Conservation (phyloP, 2,329 filamentous ascomycete genomes). For the Pseudogymnoascus sp. region DNA sequence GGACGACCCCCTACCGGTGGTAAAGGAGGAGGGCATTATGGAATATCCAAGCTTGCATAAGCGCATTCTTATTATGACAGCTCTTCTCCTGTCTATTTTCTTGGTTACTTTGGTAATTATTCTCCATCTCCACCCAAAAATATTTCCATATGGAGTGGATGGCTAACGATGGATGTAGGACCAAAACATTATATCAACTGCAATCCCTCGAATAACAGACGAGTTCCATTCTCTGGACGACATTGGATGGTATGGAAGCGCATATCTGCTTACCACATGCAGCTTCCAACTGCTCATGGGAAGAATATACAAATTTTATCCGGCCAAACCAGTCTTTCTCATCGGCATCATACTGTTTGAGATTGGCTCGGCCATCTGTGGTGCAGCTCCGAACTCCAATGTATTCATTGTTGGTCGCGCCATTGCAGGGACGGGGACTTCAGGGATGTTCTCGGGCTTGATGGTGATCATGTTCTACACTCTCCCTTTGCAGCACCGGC, state of each 20-base stretch:
- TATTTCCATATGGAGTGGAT: too few species aligned
- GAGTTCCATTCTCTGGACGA: conserved; percentile 20
- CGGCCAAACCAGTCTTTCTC: conserved; percentile 24
- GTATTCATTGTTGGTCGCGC: conserved; percentile 27
- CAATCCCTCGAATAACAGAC: conserved; percentile 20
- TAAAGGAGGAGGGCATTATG: not conserved
- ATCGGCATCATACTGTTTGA: conserved; percentile 25
- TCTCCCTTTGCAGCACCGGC: conserved; percentile 19
- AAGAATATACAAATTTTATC: conserved; percentile 25
- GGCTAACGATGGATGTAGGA: conserved; percentile 22
- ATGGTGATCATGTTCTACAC: conserved; percentile 23
- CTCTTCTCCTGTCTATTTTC: conserved; percentile 22
- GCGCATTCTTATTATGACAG: conserved; percentile 20
- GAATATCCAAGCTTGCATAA: conserved; percentile 19
- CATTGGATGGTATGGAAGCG: conserved; percentile 32
- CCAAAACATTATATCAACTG: conserved; percentile 15
- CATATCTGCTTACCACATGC: conserved; percentile 28
- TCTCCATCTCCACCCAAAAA: not conserved
- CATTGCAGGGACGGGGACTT: conserved; percentile 25
- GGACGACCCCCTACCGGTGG: conserved; percentile 8
- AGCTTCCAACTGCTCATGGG: conserved; percentile 20
- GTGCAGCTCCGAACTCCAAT: conserved; percentile 22
- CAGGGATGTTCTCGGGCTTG: conserved; percentile 26
- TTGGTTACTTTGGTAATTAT: conserved; percentile 21
- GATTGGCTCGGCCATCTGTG: conserved; percentile 27